Evolutionary conservation across 1,284 basidiomycete genomes (phyloP).

Genomic region (Rhodotorula glutinis): DNA sequence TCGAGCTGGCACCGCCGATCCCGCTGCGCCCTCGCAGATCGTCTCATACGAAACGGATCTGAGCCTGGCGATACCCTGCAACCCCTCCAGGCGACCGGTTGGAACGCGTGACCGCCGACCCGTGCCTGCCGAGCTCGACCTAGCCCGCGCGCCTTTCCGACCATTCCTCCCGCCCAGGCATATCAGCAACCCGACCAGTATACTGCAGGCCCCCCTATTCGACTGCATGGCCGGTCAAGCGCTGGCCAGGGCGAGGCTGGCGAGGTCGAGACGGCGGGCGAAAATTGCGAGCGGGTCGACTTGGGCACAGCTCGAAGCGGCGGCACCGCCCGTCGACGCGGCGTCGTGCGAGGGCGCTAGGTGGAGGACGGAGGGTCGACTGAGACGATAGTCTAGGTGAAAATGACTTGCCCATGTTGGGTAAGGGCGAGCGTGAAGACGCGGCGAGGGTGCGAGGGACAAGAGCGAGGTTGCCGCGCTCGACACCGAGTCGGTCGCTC

Average conservation of each 20-base stretch:
- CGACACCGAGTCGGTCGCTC: background rate
- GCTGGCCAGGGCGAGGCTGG: background rate
- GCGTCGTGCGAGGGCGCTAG: background rate
- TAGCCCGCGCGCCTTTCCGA: background rate
- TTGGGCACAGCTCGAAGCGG: background rate
- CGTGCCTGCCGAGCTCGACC: too few species aligned
- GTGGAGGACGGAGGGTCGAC: background rate
- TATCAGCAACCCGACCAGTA: too few species aligned
- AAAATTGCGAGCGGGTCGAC: slow-evolving; percentile 1
- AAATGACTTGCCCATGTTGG: slow-evolving; percentile 11
- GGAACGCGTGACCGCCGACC: too few species aligned
- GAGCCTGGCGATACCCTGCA: too few species aligned
- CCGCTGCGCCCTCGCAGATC: too few species aligned
- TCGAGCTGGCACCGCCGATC: too few species aligned
- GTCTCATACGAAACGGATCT: too few species aligned
- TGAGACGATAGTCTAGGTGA: background rate
- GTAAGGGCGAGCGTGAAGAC: slow-evolving; percentile 17
- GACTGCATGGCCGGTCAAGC: background rate
- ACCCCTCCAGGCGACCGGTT: too few species aligned
- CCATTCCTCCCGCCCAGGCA: background rate
- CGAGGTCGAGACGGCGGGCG: background rate
- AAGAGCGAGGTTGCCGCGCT: slow-evolving; percentile 3
- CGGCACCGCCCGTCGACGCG: too few species aligned
- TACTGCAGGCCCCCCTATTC: too few species aligned
- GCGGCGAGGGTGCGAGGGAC: slow-evolving; percentile 18